These are phyloP conservation scores for Skeletonema potamos DNA, from an alignment of 108 stramenopile genomes.

Conservation along the genomic window DNA sequence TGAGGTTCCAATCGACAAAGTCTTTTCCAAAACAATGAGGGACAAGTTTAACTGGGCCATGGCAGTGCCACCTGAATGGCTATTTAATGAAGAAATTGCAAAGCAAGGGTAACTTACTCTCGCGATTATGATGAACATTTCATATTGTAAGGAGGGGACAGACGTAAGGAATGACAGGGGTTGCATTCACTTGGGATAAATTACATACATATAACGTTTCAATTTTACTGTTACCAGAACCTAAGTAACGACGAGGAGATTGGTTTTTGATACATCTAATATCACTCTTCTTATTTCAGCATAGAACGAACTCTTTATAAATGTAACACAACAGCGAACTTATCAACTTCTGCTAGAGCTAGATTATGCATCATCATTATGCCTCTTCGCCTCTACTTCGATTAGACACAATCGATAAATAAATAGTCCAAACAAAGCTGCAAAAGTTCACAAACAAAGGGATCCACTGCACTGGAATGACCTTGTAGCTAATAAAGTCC, in stretches of 20 bases:
- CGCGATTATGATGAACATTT: background rate
- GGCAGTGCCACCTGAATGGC: conserved; percentile 94
- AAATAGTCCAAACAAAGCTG: conserved; percentile 89
- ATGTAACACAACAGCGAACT: background rate
- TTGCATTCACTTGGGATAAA: background rate
- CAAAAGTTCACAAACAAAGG: conserved; percentile 85
- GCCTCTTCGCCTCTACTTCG: conserved; percentile 15
- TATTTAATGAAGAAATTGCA: conserved; percentile 86
- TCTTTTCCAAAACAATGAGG: conserved; percentile 95
- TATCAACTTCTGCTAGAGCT: background rate
- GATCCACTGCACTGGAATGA: conserved; percentile 75
- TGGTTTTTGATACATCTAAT: too few relatives aligned
- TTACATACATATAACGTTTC: background rate
- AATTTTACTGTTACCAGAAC: background rate
- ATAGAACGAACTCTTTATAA: too few relatives aligned
- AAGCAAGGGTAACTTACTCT: conserved; percentile 35
- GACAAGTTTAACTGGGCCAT: conserved; percentile 99
- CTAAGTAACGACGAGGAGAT: too few relatives aligned
- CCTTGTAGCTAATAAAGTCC: conserved; percentile 74
- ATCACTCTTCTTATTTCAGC: too few relatives aligned
- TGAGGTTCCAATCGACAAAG: conserved; percentile 94
- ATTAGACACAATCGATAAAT: conserved; percentile 77
- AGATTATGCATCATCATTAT: too few relatives aligned
- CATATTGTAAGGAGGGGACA: background rate
- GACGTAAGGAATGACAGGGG: background rate